Base-by-base conservation (phyloP, 257 asterid genomes). In the Ophiorrhiza pumila region DNA sequence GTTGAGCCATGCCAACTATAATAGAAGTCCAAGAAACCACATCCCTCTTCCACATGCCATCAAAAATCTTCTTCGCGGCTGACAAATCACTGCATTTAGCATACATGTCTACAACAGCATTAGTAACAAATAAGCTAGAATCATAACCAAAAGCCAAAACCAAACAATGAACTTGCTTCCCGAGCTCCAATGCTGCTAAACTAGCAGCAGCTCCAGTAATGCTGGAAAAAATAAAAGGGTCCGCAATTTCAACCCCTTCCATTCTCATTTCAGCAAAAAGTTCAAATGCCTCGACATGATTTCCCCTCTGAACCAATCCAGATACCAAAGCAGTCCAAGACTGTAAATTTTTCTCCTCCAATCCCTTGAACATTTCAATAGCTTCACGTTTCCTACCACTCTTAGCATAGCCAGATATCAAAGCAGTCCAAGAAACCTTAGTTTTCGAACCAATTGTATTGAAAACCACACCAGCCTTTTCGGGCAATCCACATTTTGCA, bases 1-100 rank as follows among this genome's bases (percentile, higher is more conserved):
- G 98, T n/a, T 90, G 96, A 63, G 98, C 98, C 90, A 90, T 82
- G 47, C 95, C n/a, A n/a, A n/a, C n/a, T n/a, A n/a, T n/a, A n/a
- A n/a, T n/a, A n/a, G n/a, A n/a, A n/a, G n/a, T n/a, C n/a, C n/a
- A n/a, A n/a, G n/a, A n/a, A n/a, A n/a, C n/a, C n/a, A n/a, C n/a
- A n/a, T n/a, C n/a, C n/a, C n/a, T n/a, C n/a, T n/a, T n/a, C n/a
- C n/a, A n/a, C n/a, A n/a, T n/a, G n/a, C n/a, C 35, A 32, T 82
- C 64, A 72, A 90, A 92, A 39, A 83, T 80, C 42, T 47, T 86
- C 83, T 87, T 87, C 1, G 97, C 90, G 6, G 92, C 68, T 22
- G 42, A 59, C 15, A 92, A 71, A 61, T 92, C 98, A 45, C 96
- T 86, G 69, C 97, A 90, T 81, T 92, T 92, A 22, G 95, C 88